Evolutionary conservation across 306 rosid genomes (phyloP).

Genomic region (Purshia tridentata): DNA sequence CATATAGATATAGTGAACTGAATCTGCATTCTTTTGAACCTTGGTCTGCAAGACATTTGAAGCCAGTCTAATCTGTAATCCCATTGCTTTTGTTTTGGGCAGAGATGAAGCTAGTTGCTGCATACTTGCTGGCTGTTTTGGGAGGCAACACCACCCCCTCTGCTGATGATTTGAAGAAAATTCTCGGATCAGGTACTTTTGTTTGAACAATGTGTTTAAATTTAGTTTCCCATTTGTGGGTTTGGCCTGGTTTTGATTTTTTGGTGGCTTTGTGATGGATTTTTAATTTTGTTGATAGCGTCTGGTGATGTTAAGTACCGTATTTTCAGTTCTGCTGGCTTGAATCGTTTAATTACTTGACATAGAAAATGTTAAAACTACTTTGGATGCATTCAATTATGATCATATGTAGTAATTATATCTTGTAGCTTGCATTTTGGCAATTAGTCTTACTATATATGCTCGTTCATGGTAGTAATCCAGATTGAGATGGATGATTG

Average conservation of each 20-base stretch:
- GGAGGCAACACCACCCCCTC: constrained; percentile 56
- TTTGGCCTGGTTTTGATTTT: too few relatives aligned
- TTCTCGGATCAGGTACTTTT: constrained; percentile 52
- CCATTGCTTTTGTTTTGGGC: constrained; percentile 1
- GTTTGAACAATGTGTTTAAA: background rate
- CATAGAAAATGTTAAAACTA: too few relatives aligned
- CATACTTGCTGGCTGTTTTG: constrained; percentile 55
- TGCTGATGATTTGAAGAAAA: constrained; percentile 34
- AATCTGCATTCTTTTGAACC: background rate
- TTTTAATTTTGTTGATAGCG: too few relatives aligned
- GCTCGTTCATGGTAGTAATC: background rate
- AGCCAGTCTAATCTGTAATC: too few relatives aligned
- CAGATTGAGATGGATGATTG: background rate
- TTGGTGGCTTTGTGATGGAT: too few relatives aligned
- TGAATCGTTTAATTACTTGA: too few relatives aligned
- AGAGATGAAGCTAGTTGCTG: constrained; percentile 71
- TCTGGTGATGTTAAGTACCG: too few relatives aligned
- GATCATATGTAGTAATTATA: too few relatives aligned
- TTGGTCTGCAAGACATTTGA: background rate
- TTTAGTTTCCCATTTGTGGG: too few relatives aligned
- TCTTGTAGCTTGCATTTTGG: background rate
- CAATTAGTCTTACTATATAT: background rate
- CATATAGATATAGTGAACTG: too few relatives aligned
- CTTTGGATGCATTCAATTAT: too few relatives aligned
- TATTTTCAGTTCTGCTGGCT: too few relatives aligned